Base-by-base conservation (phyloP, 768 basidiomycete genomes). In the Pisolithus microcarpus region DNA sequence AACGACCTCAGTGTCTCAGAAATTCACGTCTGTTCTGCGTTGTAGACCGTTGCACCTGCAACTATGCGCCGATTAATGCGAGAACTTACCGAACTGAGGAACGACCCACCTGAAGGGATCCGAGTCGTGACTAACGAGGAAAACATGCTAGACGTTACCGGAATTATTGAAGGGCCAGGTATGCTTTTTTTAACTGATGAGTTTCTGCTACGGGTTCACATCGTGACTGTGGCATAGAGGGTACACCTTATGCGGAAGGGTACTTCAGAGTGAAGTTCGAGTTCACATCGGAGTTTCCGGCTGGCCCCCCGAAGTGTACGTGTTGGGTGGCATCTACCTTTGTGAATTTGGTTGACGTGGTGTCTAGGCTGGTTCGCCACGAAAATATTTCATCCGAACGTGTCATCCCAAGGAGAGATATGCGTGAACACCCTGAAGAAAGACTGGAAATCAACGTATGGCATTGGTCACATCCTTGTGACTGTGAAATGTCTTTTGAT, bases 351-450 rank as follows among this genome's bases (percentile, higher is more conserved):
- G 30, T 19, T 56, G 53, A 64, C 43, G 28, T 31, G 49, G 47
- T 10, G 30, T 38, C 10, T 57, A 95, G 93, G 94, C 62, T 85
- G 89, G 74, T 87, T 96, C 58, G 72, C 78, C 13, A 96, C 94
- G 46, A 96, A 95, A 73, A 94, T 98, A 51, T 97, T 97, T 69
- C 94, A 97, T 61, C 94, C 95, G 0, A 98, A 98, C 60, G 91
- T 98, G 38, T 94, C 92, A 0, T 76, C 79, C 31, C 67, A 79
- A 0, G 93, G 93, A 15, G 93, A 96, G 69, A 97, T 97, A 58
- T 97, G 93, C 65, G 93, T 97, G 13, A 95, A 94, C 71, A 97
- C 93, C 7, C 72, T 97, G 23, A 97, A 96, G 77, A 95, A 96
- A 67, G 92, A 95, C 61, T 97, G 94, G 94, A 87, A 92, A 65